Base-by-base conservation (phyloP, 805 yeast species). In the Candida ipomoeae region DNA sequence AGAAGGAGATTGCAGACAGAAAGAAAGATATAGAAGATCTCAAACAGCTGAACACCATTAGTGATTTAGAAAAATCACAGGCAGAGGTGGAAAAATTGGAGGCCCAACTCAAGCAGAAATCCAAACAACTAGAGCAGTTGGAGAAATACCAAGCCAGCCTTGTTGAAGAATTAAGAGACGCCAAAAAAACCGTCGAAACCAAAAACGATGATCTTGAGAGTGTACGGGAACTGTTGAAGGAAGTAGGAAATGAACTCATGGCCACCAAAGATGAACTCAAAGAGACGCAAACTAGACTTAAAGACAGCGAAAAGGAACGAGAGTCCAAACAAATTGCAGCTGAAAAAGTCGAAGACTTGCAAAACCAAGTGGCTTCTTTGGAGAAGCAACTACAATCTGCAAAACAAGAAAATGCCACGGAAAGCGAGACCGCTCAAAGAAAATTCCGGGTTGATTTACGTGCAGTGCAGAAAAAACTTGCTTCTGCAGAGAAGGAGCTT, bases 241-340 rank as follows among this genome's bases (percentile, higher is more conserved):
- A 80, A 50, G 75, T 90, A 26, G 97, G 97, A 1, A 80, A 87
- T 59, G 95, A 89, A 45, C 71, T 90, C 6, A 95, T 90, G 1
- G 77, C 79, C 5, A 81, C 89, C 0, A 81, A 79, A 55, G 89
- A 85, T 42, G 69, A 80, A 48, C 46, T 83, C 33, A 47, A 23
- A 26, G 32, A 2, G 60, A 58, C 8, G 37, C 57, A 13, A 58
- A n/a, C 51, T 55, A 7, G 60, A 48, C 21, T 53, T 50, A n/a
- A 55, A 34, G 15, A 46, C 59, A 23, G 41, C 46, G 17, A 52
- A 43, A 14, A 64, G 60, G 46, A 40, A 59, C 8, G 61, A 59
- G 35, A 61, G 56, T 18, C 55, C 53, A 17, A 52, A 49, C 31
- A 42, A 21, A 21, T 11, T 15, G 32, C 21, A 5, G 41, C 31